These are phyloP conservation scores for Triticum timopheevii DNA, from an alignment of 176 grass and related monocot species.

Conservation along the genomic window DNA sequence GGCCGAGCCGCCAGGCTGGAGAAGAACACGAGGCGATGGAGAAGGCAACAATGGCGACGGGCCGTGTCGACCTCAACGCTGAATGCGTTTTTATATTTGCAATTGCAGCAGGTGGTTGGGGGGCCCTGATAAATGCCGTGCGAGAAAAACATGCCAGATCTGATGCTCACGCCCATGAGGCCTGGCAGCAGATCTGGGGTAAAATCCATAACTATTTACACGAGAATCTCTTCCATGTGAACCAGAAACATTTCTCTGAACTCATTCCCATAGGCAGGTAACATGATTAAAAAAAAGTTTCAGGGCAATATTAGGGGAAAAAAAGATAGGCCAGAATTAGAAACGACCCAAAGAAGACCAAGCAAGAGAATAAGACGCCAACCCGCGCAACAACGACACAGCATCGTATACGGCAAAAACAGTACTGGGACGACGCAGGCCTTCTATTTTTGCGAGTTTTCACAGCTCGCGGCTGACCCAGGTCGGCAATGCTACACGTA, in stretches of 20 bases:
- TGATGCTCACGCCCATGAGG: not conserved
- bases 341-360: slow-evolving; percentile 8
- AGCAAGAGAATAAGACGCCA: not conserved
- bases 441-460: not conserved
- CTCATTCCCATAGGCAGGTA: too few relatives aligned
- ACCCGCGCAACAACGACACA: not conserved
- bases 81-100: not conserved
- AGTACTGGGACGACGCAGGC: not conserved
- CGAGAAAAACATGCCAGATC: not conserved
- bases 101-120: too few relatives aligned
- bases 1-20: slow-evolving; percentile 12
- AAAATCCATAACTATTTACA: not conserved
- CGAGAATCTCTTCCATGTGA: not conserved
- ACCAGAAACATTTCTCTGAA: not conserved
- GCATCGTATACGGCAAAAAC: not conserved
- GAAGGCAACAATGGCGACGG: not conserved
- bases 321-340: not conserved
- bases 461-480: not conserved
- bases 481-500: too few relatives aligned
- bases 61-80: not conserved
- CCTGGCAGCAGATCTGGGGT: not conserved
- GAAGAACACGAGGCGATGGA: not conserved
- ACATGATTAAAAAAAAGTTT: too few relatives aligned
- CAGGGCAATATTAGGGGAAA: not conserved
- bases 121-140: not conserved